Base-by-base conservation (phyloP, 1,139 yeast genomes). In the Magnusiomyces paraingens region DNA sequence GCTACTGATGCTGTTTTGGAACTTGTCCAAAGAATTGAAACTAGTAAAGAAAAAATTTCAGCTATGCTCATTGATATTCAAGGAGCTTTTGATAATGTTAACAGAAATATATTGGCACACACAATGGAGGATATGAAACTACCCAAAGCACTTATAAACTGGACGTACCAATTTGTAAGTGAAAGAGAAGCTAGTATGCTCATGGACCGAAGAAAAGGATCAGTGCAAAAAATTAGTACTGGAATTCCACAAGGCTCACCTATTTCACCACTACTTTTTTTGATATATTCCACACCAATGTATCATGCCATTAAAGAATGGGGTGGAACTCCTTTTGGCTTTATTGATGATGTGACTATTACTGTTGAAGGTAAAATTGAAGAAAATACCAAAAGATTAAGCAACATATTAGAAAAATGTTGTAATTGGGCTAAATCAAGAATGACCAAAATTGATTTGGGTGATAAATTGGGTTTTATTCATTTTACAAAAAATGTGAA, bases 221-320 rank as follows among this genome's bases (percentile, higher is more conserved):
- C 17, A 17, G 43, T 17, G 8, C 18, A 40, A 40, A 17, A 39
- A 8, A 21, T 55, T 8, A 29, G 39, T 20, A 56, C 55, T 1
- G 61, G 61, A 17, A 59, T 59, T 38, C 61, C 61, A 1, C 61
- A 58, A 35, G 61, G 60, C 10, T 58, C 59, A n/a, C 61, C 62
- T 4, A 53, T 57, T 10, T 59, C 61, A 6, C 61, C 60, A 5
- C 41, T 59, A 47, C 50, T 59, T 20, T 40, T 59, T 35, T 47
- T 59, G 32, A 44, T 59, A 10, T 59, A 59, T 50, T 53, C 62
- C 15, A 50, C 51, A 10, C 53, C 56, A 1, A 53, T 59, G 32
- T 59, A 59, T 18, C 38, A 50, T 1, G 43, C 43, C 20, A 40
- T 40, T 11, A 8, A 40, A 11, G 5, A 40, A 11, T n/a, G 43